Evolutionary conservation across 139 green algal species (phyloP).

Genomic region (Micractinium sp.): DNA sequence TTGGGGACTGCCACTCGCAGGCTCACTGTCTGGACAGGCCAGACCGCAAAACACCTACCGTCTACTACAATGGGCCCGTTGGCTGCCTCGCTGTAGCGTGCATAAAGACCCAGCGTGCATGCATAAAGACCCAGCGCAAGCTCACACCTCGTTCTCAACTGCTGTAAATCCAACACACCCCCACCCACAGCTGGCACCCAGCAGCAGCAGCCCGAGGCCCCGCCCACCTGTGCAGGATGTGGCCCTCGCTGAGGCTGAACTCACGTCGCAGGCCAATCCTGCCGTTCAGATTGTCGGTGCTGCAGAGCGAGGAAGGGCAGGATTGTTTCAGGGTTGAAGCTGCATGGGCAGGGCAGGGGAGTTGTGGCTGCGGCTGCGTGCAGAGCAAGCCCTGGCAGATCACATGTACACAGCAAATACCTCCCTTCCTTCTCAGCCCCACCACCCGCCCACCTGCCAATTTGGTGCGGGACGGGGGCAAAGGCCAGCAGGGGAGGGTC

Average conservation of each 20-base stretch:
- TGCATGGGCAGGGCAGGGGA: neutral
- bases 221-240: slow-evolving; percentile 26
- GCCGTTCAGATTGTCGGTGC: neutral
- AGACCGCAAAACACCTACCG: too few relatives aligned
- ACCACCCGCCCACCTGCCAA: slow-evolving; percentile 3
- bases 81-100: too few relatives aligned
- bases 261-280: slow-evolving; percentile 3
- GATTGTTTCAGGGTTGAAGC: neutral
- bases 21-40: too few relatives aligned
- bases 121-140: too few relatives aligned
- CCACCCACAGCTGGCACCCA: neutral
- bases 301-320: neutral
- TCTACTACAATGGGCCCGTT: neutral
- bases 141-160: too few relatives aligned
- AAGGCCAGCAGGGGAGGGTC: slow-evolving; percentile 67
- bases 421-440: too few relatives aligned
- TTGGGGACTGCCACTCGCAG: neutral
- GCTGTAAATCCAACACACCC: neutral
- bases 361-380: neutral
- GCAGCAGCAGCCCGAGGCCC: neutral
- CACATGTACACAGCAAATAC: too few relatives aligned
- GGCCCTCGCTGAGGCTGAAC: slow-evolving; percentile 26
- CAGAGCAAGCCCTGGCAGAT: too few relatives aligned
- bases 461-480: slow-evolving; percentile 23
- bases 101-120: too few relatives aligned